Base-by-base conservation (phyloP, 2,329 filamentous ascomycete species). In the Penicillium sp. region DNA sequence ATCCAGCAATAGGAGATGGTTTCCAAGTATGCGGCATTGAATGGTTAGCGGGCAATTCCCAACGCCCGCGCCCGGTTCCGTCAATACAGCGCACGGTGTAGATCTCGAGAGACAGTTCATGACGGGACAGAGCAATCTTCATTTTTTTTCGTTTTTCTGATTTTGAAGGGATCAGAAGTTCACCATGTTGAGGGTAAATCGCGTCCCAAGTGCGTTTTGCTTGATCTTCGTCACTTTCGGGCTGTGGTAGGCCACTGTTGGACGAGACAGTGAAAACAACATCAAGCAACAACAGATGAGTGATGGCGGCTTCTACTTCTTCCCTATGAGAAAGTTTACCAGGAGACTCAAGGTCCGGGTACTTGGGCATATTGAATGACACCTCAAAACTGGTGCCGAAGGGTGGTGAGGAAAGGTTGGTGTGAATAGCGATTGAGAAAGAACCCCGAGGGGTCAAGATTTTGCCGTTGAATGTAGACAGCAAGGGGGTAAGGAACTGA, bases 401-500 rank as follows among this genome's bases (percentile, higher is more conserved):
- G 0, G 68, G 68, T 9, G 70, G 67, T 2, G 66, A 58, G 6
- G 63, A 65, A 13, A 74, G 52, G 34, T 70, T 74, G 16, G 76
- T 78, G 33, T 67, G 70, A 31, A 76, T 67, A 41, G 62, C 70
- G 38, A 80, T 70, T 25, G 64, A 72, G 55, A 79, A 72, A 11
- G 70, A 75, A 57, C 68, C 71, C 23, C 63, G 59, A n/a, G 68
- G 60, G 2, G 68, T 70, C 38, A 67, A 53, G 39, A 82, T 66
- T 2, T 66, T 65, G 10, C 75, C 70, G 1, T 68, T 71, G 36
- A 78, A 73, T 4, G 72, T 73, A 1, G 76, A 77, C 60, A 81
- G 76, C 2, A 81, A 68, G 9, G 75, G 74, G 5, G 70, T 66
- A 9, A 77, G 69, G 53, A 82, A 75, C 2, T 71, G 65, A 38